Conservation (phyloP, 2,329 filamentous ascomycete genomes). For the Alternaria tenuissima region DNA sequence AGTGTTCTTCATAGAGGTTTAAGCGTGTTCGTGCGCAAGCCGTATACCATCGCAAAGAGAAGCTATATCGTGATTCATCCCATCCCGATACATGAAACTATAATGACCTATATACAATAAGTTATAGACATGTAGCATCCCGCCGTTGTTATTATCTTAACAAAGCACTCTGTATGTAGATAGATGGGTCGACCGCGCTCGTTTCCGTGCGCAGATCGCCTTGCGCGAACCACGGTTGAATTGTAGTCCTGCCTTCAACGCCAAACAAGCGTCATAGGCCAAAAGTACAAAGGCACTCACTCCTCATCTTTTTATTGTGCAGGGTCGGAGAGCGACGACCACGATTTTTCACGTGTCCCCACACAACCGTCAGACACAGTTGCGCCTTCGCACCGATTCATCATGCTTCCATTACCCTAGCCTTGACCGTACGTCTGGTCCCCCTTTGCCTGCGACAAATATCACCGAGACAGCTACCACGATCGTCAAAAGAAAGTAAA, state of each 20-base stretch:
- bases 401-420: background rate
- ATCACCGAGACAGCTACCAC: background rate
- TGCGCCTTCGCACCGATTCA: background rate
- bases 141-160: too few species aligned
- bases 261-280: background rate
- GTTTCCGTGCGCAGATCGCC: background rate
- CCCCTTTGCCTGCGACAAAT: constrained; percentile 2
- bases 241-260: background rate
- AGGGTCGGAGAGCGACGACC: background rate
- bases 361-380: background rate
- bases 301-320: background rate
- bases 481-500: background rate
- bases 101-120: too few species aligned
- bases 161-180: too few species aligned
- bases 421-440: background rate
- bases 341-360: background rate
- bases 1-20: background rate
- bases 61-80: too few species aligned
- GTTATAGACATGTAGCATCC: too few species aligned
- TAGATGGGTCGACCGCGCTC: too few species aligned
- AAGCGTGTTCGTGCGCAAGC: too few species aligned
- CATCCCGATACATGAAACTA: too few species aligned
- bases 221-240: background rate
- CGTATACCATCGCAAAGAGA: too few species aligned
- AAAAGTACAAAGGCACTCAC: background rate